Percentiles rank a stretch among this genome's conserved stretches.
Conservation (phyloP, 176 grass and related monocot genomes). For the Chloris gayana region DNA sequence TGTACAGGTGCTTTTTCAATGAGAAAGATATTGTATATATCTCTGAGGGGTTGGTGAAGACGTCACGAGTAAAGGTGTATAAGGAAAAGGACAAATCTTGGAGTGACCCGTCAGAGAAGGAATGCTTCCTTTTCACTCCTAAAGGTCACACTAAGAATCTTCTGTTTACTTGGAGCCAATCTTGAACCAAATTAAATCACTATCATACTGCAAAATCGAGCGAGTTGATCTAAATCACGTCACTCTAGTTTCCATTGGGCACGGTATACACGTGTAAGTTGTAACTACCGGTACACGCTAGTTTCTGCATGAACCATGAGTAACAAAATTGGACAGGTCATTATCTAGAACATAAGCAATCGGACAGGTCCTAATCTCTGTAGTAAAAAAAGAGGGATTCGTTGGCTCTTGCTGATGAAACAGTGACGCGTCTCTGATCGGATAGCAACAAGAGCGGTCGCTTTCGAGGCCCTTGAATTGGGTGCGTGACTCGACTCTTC, state of each 20-base stretch:
- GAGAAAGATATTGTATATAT: background rate
- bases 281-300: background rate
- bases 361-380: background rate
- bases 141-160: too few relatives aligned
- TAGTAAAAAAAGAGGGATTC: background rate
- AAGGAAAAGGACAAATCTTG: background rate
- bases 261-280: background rate
- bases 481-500: background rate
- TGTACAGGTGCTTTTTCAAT: background rate
- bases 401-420: background rate
- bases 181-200: background rate
- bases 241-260: background rate
- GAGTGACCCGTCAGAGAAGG: background rate
- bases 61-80: background rate
- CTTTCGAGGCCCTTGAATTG: conserved; percentile 6
- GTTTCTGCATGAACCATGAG: too few relatives aligned
- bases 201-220: background rate
- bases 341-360: too few relatives aligned
- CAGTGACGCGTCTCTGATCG: background rate
- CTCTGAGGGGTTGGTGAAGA: background rate
- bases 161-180: background rate
- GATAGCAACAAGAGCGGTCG: background rate
- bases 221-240: background rate
- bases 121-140: background rate
- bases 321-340: too few relatives aligned